Conservation (phyloP, 2,329 filamentous ascomycete species). For the Fusarium anthophilum region DNA sequence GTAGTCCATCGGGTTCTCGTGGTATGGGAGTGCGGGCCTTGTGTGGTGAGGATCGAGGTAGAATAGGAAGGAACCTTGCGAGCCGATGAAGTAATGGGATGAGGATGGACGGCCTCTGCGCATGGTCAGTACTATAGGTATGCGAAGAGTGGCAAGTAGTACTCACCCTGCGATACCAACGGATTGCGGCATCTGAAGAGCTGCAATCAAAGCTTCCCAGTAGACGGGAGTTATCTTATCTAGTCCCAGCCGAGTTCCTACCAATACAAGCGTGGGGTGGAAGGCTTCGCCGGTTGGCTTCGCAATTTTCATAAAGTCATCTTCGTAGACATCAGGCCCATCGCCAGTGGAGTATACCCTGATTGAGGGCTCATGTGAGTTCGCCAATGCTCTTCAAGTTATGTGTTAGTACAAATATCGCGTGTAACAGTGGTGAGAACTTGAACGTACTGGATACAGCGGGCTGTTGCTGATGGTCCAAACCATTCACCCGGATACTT, state of each 20-base stretch:
- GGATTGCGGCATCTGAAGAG: slow-evolving; percentile 89
- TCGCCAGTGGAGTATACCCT: slow-evolving; percentile 91
- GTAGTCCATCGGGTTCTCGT: slow-evolving; percentile 65
- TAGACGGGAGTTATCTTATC: slow-evolving; percentile 95
- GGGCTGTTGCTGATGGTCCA: slow-evolving; percentile 93
- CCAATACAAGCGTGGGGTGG: slow-evolving; percentile 85
- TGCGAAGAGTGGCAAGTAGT: neutral
- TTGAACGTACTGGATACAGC: slow-evolving; percentile 87
- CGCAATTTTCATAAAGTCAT: slow-evolving; percentile 83
- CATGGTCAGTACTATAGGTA: slow-evolving; percentile 17
- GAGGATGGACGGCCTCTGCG: slow-evolving; percentile 87
- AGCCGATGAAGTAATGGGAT: slow-evolving; percentile 72
- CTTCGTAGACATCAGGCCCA: slow-evolving; percentile 91
- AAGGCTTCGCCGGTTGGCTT: slow-evolving; percentile 73
- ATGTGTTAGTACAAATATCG: neutral
- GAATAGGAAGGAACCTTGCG: slow-evolving; percentile 80
- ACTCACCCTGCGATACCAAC: slow-evolving; percentile 92
- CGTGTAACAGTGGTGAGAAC: neutral
- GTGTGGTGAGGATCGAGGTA: slow-evolving; percentile 96
- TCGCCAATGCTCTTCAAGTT: slow-evolving; percentile 73
- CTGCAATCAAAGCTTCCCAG: slow-evolving; percentile 88
- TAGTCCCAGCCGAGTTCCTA: slow-evolving; percentile 89
- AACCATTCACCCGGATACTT: slow-evolving; percentile 99
- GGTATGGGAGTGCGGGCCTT: slow-evolving; percentile 75
- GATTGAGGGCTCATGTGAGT: slow-evolving; percentile 70